Conservation (phyloP, 768 basidiomycete species). For the Macrolepiota albuminosa region DNA sequence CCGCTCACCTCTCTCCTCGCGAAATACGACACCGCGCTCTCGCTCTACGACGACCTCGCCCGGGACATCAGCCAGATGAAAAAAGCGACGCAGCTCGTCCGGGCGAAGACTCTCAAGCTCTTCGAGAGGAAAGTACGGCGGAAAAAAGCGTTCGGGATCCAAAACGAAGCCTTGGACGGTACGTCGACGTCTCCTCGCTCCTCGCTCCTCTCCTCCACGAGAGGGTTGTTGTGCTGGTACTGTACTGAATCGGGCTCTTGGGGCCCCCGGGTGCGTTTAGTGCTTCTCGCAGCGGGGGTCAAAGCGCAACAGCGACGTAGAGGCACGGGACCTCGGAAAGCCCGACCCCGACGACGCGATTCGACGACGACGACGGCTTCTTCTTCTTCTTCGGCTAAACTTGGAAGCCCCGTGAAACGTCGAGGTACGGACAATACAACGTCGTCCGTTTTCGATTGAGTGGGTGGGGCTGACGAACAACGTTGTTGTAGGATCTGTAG, state of each 20-base stretch:
- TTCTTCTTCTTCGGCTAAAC: not conserved
- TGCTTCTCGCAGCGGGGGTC: slow-evolving; percentile 9
- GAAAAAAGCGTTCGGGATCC: slow-evolving; percentile 4
- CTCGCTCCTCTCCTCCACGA: no score
- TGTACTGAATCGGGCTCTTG: not conserved
- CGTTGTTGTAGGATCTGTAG: not conserved
- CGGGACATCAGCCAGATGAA: slow-evolving; percentile 5
- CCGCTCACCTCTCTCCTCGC: slow-evolving; percentile 1
- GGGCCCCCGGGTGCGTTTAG: not conserved
- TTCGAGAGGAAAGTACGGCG: slow-evolving; percentile 4
- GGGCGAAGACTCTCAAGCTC: slow-evolving; percentile 8
- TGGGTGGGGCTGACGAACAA: not conserved
- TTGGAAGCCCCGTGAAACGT: not conserved
- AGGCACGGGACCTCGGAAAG: not conserved
- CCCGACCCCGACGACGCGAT: slow-evolving; percentile 2
- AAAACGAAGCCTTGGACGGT: slow-evolving; percentile 6
- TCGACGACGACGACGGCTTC: not conserved
- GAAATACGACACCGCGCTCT: slow-evolving; percentile 7
- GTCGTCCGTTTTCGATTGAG: no score
- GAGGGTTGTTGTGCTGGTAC: no score
- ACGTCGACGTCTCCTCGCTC: not conserved
- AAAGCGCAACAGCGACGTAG: slow-evolving; percentile 13
- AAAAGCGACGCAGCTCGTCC: slow-evolving; percentile 6
- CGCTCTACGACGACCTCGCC: slow-evolving; percentile 7
- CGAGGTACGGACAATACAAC: not conserved